Evolutionary conservation across 805 yeast species (phyloP), one percentile per base, ranked within the genome.

Genomic region (Cyberlindnera nakhonratchasimensis): DNA sequence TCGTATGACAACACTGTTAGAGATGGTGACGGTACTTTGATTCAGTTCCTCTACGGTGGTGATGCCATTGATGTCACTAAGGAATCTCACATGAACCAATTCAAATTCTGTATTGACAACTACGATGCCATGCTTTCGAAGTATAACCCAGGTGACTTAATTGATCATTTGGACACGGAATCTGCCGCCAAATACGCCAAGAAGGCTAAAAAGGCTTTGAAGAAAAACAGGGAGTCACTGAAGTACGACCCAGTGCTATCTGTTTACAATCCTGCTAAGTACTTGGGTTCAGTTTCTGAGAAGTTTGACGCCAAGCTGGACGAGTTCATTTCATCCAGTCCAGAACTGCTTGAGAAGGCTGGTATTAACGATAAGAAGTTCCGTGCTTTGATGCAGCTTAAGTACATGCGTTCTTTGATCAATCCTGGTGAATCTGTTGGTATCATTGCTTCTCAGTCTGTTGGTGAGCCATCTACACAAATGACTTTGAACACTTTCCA

Each of bases 381-480:
- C 79, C 80, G 86, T 65, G 95, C 96, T 4, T 75, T 93, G 61
- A 95, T 95, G 99, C 97, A 91, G 70, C 75, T 93, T 71, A 95
- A 95, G 69, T 93, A 93, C 68, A 93, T 91, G 96, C 84, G 95
- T 59, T 89, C 98, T 10, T 72, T 90, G 52, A 82, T 93, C 41
- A 79, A 88, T 57, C 98, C 99, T 5, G 99, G 99, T 63, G 99
- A 93, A 66, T 80, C 96, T 39, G 98, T 93, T 42, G 99, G 99
- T 69, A 90, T 93, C 59, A 83, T 95, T 69, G 99, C 99, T 7
- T 85, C 97, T 18, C 98, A 93, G 69, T 89, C 97, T 41, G 82
- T 93, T 64, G 99, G 99, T 69, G 99, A 93, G 68, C 99, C 99
- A 39, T 88, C 97, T 5, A 93, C 99, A 3, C 99, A 93, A 72